Evolutionary conservation across 345 rosid genomes (phyloP).

Genomic region (Pugionium dolabratum): DNA sequence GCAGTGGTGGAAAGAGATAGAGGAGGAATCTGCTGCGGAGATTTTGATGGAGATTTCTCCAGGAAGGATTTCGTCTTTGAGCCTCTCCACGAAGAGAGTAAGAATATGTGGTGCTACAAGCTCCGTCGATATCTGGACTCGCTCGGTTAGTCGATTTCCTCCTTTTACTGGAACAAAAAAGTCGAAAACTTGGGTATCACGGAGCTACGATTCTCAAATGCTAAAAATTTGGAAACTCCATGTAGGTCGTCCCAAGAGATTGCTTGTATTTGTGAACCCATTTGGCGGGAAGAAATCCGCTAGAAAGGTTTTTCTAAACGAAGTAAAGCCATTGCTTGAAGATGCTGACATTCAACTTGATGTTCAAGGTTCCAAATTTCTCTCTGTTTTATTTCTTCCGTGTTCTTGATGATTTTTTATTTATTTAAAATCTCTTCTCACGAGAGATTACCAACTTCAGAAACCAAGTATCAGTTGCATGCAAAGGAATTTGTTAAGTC

Average conservation of each 20-base stretch:
- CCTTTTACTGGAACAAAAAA: neutral
- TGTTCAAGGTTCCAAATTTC: constrained; percentile 55
- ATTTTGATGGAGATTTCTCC: constrained; percentile 42
- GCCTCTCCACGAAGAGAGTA: constrained; percentile 54
- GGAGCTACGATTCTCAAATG: neutral
- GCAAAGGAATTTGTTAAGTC: constrained; percentile 69
- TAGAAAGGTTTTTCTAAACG: constrained; percentile 53
- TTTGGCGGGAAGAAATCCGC: constrained; percentile 84
- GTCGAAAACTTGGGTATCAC: constrained; percentile 22
- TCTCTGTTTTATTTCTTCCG: neutral
- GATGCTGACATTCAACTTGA: constrained; percentile 70
- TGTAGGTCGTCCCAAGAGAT: constrained; percentile 76
- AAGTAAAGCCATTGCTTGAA: constrained; percentile 77
- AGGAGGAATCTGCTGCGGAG: constrained; percentile 55
- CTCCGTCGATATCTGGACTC: constrained; percentile 62
- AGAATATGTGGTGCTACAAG: constrained; percentile 50
- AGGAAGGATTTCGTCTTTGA: constrained; percentile 76
- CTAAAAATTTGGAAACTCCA: neutral
- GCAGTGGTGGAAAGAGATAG: constrained; percentile 46
- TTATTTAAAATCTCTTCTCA: neutral
- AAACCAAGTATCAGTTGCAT: constrained; percentile 70
- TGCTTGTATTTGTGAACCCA: constrained; percentile 77
- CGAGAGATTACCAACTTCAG: constrained; percentile 39
- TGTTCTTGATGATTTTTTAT: neutral
- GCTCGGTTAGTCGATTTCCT: constrained; percentile 49